These are phyloP conservation scores for Hansenula lynferdii DNA, from an alignment of 1,139 yeast genomes.

Conservation along the genomic window DNA sequence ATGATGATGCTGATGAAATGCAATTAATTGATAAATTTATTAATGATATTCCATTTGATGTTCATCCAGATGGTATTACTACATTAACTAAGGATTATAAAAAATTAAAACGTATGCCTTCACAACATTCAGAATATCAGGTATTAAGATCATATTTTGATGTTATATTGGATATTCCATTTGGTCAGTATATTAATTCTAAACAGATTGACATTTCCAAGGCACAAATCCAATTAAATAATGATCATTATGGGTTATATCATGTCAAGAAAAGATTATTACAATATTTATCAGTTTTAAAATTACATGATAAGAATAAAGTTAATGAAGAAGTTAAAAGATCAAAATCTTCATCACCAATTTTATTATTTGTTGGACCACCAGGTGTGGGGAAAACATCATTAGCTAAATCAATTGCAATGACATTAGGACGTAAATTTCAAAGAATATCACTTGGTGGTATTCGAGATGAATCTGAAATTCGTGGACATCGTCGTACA, in stretches of 20 bases:
- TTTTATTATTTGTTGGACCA: slow-evolving; percentile 83
- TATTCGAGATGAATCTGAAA: slow-evolving; percentile 83
- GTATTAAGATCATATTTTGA: slow-evolving; percentile 63
- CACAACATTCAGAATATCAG: slow-evolving; percentile 63
- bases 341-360: slow-evolving; percentile 43
- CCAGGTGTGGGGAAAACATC: slow-evolving; percentile 97
- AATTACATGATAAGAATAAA: slow-evolving; percentile 42
- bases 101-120: slow-evolving; percentile 49
- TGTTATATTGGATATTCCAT: slow-evolving; percentile 59
- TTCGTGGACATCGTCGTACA: slow-evolving; percentile 89
- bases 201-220: slow-evolving; percentile 39
- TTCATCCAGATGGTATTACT: slow-evolving; percentile 48
- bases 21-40: slow-evolving; percentile 45
- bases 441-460: slow-evolving; percentile 90
- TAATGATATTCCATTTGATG: slow-evolving; percentile 30
- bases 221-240: slow-evolving; percentile 62
- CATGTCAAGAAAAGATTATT: slow-evolving; percentile 77
- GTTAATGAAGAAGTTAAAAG: slow-evolving; percentile 37
- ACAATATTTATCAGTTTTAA: slow-evolving; percentile 77
- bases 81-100: slow-evolving; percentile 54
- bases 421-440: slow-evolving; percentile 72
- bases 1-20: slow-evolving; percentile 40
- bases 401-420: slow-evolving; percentile 80
- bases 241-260: slow-evolving; percentile 81
- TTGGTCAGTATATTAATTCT: slow-evolving; percentile 36